These are phyloP conservation scores for Cucurbita maxima DNA, from an alignment of 306 rosid genomes.

Conservation along the genomic window DNA sequence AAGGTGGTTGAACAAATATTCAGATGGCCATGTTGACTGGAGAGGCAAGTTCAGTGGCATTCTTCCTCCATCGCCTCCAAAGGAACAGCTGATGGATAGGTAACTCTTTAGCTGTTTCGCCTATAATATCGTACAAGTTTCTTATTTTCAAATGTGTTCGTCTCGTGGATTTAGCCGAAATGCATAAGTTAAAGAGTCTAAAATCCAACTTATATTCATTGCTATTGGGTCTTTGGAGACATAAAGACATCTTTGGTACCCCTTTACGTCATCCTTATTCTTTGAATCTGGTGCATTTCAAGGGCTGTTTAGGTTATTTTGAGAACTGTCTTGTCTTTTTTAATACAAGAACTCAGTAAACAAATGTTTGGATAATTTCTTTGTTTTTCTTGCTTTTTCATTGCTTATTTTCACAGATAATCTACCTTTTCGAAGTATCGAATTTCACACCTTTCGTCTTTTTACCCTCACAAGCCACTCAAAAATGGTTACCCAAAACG, in stretches of 20 bases:
- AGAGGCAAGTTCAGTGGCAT: slow-evolving; percentile 53
- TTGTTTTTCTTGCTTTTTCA: neutral
- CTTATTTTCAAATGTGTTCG: neutral
- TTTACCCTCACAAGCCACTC: neutral
- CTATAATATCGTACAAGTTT: neutral
- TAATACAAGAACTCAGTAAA: neutral
- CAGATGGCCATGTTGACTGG: slow-evolving; percentile 80
- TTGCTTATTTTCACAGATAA: neutral
- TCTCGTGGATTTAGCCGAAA: neutral
- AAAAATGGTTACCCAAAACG: neutral
- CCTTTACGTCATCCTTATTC: neutral
- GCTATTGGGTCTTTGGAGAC: neutral
- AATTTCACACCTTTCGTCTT: neutral
- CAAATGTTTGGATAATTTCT: neutral
- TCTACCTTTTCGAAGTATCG: neutral
- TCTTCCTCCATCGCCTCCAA: slow-evolving; percentile 72
- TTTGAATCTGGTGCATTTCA: neutral
- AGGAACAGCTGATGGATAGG: slow-evolving; percentile 82
- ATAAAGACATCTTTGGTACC: neutral
- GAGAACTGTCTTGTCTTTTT: neutral
- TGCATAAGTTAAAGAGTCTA: neutral
- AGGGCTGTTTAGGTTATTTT: neutral
- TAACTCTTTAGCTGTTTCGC: slow-evolving; percentile 6
- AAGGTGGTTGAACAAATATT: slow-evolving; percentile 72
- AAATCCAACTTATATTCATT: neutral